Conservation (phyloP, 345 rosid species). For the Anastatica hierochuntica region DNA sequence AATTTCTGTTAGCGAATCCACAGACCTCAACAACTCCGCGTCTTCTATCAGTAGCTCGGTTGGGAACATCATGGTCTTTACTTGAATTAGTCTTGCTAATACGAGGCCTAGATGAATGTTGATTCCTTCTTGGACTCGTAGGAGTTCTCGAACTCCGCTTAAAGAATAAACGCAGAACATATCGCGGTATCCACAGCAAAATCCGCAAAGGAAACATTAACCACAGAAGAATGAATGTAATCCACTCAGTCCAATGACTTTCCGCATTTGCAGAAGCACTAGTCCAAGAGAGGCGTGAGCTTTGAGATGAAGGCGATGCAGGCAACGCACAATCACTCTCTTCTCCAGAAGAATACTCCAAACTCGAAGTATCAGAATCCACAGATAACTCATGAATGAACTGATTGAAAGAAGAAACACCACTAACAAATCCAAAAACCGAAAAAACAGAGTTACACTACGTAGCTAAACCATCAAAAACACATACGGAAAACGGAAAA, state of each 20-base stretch:
- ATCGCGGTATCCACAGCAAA: constrained; percentile 42
- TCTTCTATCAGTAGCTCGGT: constrained; percentile 72
- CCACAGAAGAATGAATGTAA: constrained; percentile 45
- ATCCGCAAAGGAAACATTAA: constrained; percentile 49
- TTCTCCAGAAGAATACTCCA: constrained; percentile 70
- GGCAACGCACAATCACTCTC: constrained; percentile 59
- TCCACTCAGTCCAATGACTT: constrained; percentile 43
- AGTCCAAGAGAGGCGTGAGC: constrained; percentile 57
- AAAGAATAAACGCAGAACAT: constrained; percentile 32
- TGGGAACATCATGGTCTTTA: constrained; percentile 63
- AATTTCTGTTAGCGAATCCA: constrained; percentile 11
- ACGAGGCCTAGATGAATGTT: constrained; percentile 26
- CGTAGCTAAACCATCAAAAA: constrained; percentile 1
- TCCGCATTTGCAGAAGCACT: constrained; percentile 32
- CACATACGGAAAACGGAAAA: background rate
- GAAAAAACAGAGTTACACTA: no score
- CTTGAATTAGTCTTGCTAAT: constrained; percentile 33
- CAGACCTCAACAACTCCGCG: constrained; percentile 96
- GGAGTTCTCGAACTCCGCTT: constrained; percentile 27
- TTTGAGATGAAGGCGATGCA: constrained; percentile 59
- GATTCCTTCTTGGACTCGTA: constrained; percentile 31
- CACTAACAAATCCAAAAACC: no score
- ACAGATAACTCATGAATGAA: constrained; percentile 79
- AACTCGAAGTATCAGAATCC: constrained; percentile 66
- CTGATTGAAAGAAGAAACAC: constrained; percentile 89